Evolutionary conservation across 805 yeast species (phyloP).

Genomic region (Starmera quercuum): DNA sequence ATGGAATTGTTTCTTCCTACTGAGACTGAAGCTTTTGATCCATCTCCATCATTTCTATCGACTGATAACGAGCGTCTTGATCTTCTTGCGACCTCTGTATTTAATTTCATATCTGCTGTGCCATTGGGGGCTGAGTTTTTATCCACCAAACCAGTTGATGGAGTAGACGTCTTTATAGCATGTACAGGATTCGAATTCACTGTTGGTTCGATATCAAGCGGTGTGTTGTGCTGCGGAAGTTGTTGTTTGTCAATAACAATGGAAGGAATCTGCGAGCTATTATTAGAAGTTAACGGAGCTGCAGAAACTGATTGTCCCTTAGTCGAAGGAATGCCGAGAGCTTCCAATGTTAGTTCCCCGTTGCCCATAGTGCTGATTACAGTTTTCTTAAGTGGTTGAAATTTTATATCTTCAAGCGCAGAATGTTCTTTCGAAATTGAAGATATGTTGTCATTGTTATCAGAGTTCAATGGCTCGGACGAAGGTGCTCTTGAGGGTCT

Average conservation of each 20-base stretch:
- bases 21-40: not conserved
- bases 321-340: conserved; percentile 12
- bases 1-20: conserved; percentile 9
- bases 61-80: too few species aligned
- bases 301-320: not conserved
- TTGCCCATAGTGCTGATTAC: conserved; percentile 46
- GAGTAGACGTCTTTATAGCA: too few species aligned
- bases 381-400: conserved; percentile 35
- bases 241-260: not conserved
- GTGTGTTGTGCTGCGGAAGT: not conserved
- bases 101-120: too few species aligned
- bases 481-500: conserved; percentile 1
- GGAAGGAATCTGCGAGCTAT: not conserved
- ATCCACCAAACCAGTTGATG: too few species aligned
- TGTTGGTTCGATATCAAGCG: too few species aligned
- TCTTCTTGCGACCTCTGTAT: too few species aligned
- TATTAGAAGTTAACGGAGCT: not conserved
- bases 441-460: conserved; percentile 2
- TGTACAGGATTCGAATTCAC: too few species aligned
- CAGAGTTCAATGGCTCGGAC: conserved; percentile 1
- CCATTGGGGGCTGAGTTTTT: too few species aligned
- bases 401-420: conserved; percentile 25
- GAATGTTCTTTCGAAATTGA: conserved; percentile 4
- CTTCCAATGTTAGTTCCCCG: conserved; percentile 42
- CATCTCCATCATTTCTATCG: too few species aligned